Evolutionary conservation across 2,329 filamentous ascomycete species (phyloP).

Genomic region (Hysterium pulicare): DNA sequence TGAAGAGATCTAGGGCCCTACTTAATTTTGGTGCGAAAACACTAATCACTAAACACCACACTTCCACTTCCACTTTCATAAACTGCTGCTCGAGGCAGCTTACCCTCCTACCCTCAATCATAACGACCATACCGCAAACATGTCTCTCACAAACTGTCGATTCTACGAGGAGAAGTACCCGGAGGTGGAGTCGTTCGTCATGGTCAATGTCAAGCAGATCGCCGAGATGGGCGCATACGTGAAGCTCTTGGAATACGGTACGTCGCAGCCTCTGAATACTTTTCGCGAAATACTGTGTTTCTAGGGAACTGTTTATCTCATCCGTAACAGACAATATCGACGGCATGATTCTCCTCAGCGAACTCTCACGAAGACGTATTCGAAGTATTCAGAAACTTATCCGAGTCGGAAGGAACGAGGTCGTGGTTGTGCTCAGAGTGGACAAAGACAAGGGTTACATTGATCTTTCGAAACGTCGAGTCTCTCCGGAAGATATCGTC

Average conservation of each 20-base stretch:
- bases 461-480: constrained; percentile 96
- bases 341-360: constrained; percentile 98
- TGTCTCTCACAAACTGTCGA: constrained; percentile 94
- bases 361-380: constrained; percentile 96
- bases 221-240: constrained; percentile 99
- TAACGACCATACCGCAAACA: constrained; percentile 49
- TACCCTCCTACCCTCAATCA: background rate
- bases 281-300: background rate
- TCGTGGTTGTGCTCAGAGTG: constrained; percentile 95
- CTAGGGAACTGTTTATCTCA: background rate
- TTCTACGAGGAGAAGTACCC: constrained; percentile 98
- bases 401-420: constrained; percentile 94
- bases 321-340: constrained; percentile 81
- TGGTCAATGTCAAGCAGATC: constrained; percentile 99
- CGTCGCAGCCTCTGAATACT: too few species aligned
- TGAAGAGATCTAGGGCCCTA: too few species aligned
- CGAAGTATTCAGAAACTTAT: constrained; percentile 99
- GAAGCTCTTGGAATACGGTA: constrained; percentile 88
- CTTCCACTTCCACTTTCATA: too few species aligned
- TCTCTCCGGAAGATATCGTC: constrained; percentile 94
- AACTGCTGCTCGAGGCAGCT: too few species aligned
- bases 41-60: too few species aligned
- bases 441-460: constrained; percentile 99
- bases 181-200: constrained; percentile 99
- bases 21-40: too few species aligned